Evolutionary conservation across 192 early-diverging fungal species (phyloP).

Genomic region (Linderina pennispora): DNA sequence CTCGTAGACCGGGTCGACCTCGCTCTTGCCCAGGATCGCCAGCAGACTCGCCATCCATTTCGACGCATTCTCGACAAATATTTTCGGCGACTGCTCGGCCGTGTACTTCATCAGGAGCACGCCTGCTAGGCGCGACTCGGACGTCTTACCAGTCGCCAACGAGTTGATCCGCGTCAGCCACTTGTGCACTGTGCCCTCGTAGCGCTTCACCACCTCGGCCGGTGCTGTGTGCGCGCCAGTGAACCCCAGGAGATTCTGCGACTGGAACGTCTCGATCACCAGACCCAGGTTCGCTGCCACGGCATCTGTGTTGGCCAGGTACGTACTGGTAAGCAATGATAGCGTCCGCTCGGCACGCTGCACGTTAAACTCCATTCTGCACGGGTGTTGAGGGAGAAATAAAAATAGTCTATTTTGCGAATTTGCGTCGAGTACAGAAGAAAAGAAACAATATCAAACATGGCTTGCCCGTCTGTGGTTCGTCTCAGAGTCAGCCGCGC

Average conservation of each 20-base stretch:
- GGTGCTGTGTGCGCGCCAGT: slow-evolving; percentile 4
- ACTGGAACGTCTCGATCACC: slow-evolving; percentile 33
- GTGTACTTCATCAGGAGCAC: slow-evolving; percentile 41
- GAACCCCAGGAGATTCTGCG: slow-evolving; percentile 33
- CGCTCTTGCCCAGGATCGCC: slow-evolving; percentile 23
- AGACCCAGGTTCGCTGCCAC: slow-evolving; percentile 20
- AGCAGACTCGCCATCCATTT: slow-evolving; percentile 38
- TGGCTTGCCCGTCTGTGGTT: too few relatives aligned
- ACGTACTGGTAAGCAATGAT: slow-evolving; percentile 34
- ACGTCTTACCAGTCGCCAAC: slow-evolving; percentile 21
- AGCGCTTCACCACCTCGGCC: slow-evolving; percentile 19
- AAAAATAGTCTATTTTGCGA: neutral
- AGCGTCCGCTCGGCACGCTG: slow-evolving; percentile 40
- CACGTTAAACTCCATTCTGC: slow-evolving; percentile 29
- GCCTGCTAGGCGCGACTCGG: slow-evolving; percentile 35
- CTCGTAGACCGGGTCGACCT: slow-evolving; percentile 11
- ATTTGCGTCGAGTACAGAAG: neutral
- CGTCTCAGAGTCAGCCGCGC: too few relatives aligned
- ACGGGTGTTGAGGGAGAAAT: neutral
- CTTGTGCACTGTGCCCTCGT: slow-evolving; percentile 30
- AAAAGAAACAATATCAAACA: neutral
- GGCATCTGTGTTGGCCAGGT: slow-evolving; percentile 33
- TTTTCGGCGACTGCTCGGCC: slow-evolving; percentile 26
- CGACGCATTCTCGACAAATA: slow-evolving; percentile 26
- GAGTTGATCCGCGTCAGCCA: slow-evolving; percentile 43